Conservation (phyloP, 306 rosid genomes). For the Lathyrus tuberosus region DNA sequence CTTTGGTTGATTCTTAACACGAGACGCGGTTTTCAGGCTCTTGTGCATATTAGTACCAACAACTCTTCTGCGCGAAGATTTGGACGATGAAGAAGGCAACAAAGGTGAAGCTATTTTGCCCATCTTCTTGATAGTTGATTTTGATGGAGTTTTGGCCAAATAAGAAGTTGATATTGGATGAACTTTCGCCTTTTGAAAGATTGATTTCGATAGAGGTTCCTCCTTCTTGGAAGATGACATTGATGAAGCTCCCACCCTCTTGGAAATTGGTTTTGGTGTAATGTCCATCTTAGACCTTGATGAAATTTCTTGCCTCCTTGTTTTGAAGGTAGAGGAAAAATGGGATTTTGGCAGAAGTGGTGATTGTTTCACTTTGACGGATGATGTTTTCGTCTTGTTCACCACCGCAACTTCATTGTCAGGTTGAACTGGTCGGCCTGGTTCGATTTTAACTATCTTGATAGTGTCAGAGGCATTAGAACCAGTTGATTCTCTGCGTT, state of each 20-base stretch:
- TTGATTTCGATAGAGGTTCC: constrained; percentile 37
- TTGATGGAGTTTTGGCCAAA: constrained; percentile 38
- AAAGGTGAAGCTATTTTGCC: constrained; percentile 42
- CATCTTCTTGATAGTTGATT: constrained; percentile 9
- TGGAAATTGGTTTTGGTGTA: constrained; percentile 30
- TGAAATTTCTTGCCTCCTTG: constrained; percentile 38
- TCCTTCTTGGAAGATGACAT: constrained; percentile 19
- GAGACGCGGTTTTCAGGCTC: constrained; percentile 45
- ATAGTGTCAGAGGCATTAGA: background rate
- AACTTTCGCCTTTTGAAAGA: constrained; percentile 15
- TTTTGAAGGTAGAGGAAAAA: constrained; percentile 32
- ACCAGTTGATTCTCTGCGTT: background rate
- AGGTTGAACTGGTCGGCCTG: background rate
- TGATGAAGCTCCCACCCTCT: constrained; percentile 14
- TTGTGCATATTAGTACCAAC: constrained; percentile 47
- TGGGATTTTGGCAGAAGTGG: constrained; percentile 26
- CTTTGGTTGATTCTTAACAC: constrained; percentile 26
- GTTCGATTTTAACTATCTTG: background rate
- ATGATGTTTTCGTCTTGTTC: constrained; percentile 43
- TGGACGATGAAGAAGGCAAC: constrained; percentile 43
- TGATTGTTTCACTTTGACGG: constrained; percentile 41
- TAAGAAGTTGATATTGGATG: constrained; percentile 6
- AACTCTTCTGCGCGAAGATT: constrained; percentile 42
- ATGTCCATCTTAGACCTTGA: constrained; percentile 33
- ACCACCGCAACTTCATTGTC: constrained; percentile 15